Conservation (phyloP, 306 rosid genomes). For the Cucurbita argyrosperma region DNA sequence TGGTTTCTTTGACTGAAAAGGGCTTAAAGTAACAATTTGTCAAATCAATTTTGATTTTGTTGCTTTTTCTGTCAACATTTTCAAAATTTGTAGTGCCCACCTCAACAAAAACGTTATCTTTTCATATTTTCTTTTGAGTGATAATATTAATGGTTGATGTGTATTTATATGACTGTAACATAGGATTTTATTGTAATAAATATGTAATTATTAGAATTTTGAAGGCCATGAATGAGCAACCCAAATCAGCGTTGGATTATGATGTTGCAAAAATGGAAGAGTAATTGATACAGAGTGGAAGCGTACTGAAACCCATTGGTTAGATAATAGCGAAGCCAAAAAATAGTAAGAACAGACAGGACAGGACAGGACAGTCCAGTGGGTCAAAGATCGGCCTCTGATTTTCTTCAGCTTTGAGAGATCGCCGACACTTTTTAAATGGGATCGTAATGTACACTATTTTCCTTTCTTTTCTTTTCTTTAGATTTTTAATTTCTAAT, state of each 20-base stretch:
- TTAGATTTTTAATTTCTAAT: neutral
- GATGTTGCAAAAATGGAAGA: constrained; percentile 40
- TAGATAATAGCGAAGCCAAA: constrained; percentile 11
- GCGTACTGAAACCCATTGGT: constrained; percentile 32
- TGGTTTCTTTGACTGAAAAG: no score
- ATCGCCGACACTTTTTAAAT: neutral
- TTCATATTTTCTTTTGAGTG: neutral
- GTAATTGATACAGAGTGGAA: constrained; percentile 28
- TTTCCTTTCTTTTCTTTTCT: neutral
- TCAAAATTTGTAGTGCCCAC: neutral
- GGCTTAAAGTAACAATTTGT: no score
- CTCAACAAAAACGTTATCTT: neutral
- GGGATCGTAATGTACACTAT: neutral
- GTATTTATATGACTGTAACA: neutral
- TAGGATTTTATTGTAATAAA: neutral
- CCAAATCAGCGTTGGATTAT: constrained; percentile 33
- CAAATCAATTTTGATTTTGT: neutral
- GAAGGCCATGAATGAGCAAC: constrained; percentile 5
- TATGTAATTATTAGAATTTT: neutral
- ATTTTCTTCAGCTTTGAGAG: constrained; percentile 1
- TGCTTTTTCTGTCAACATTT: neutral
- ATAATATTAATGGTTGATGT: no score
- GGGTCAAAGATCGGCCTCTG: neutral
- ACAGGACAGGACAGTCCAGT: constrained; percentile 16
- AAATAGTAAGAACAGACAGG: neutral